Percentiles rank a stretch among this genome's conserved stretches.
Conservation (phyloP, 805 yeast genomes). For the Candida ficus region DNA sequence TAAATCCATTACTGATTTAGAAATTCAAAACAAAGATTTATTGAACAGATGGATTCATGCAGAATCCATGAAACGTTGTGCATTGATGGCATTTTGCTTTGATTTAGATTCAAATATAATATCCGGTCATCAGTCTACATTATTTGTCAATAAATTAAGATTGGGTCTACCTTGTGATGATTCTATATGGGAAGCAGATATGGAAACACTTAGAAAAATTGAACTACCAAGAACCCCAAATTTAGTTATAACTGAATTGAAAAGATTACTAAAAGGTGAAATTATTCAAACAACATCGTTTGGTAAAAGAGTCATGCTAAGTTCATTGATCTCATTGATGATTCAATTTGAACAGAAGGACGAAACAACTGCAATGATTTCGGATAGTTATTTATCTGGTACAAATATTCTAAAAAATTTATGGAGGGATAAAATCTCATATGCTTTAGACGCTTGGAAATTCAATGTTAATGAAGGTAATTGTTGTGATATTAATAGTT, state of each 20-base stretch:
- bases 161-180: slow-evolving; percentile 56
- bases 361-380: slow-evolving; percentile 10
- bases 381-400: background rate
- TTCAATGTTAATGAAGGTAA: slow-evolving; percentile 12
- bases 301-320: slow-evolving; percentile 55
- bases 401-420: slow-evolving; percentile 5
- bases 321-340: slow-evolving; percentile 57
- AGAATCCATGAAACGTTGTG: slow-evolving; percentile 68
- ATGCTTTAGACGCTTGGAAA: slow-evolving; percentile 63
- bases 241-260: slow-evolving; percentile 28
- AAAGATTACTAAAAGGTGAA: slow-evolving; percentile 29
- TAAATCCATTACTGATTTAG: slow-evolving; percentile 5
- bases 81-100: slow-evolving; percentile 70
- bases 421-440: slow-evolving; percentile 64
- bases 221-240: slow-evolving; percentile 4
- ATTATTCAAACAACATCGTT: slow-evolving; percentile 31
- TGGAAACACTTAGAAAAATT: slow-evolving; percentile 49
- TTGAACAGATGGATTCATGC: slow-evolving; percentile 59
- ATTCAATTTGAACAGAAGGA: slow-evolving; percentile 65
- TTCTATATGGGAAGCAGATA: slow-evolving; percentile 47
- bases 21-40: background rate
- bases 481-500: slow-evolving; percentile 7
- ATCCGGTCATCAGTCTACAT: slow-evolving; percentile 55
- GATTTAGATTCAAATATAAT: slow-evolving; percentile 70
- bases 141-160: slow-evolving; percentile 45